Percentiles rank a stretch among this genome's conserved stretches.
Evolutionary conservation across 73 alveolate genomes (phyloP).

Genomic region (Paramecium octaurelia): DNA sequence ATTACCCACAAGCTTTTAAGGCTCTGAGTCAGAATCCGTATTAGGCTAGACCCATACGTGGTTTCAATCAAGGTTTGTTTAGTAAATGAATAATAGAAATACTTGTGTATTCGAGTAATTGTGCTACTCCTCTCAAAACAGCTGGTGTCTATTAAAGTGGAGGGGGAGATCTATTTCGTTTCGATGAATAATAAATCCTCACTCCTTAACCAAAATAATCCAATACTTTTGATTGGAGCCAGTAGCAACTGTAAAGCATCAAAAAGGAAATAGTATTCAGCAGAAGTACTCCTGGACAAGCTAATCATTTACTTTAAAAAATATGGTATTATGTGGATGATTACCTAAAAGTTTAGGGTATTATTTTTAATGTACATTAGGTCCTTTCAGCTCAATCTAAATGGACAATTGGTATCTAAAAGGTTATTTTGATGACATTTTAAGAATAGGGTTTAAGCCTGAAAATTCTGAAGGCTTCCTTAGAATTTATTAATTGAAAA

Average conservation of each 20-base stretch:
- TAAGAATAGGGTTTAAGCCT: not conserved
- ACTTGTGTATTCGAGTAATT: slow-evolving; percentile 31
- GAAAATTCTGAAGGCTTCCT: not conserved
- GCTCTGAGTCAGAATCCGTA: not conserved
- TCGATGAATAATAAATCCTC: slow-evolving; percentile 4
- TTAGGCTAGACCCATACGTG: not conserved
- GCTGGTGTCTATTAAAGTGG: slow-evolving; percentile 26
- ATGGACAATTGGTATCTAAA: slow-evolving; percentile 50
- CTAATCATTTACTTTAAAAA: not conserved
- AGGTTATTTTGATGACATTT: slow-evolving; percentile 35
- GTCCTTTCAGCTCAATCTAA: not conserved
- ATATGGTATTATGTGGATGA: slow-evolving; percentile 50
- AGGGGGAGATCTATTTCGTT: not conserved
- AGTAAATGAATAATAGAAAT: not conserved
- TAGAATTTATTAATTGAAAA: slow-evolving; percentile 31
- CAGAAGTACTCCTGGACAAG: not conserved
- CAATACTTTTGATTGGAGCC: not conserved
- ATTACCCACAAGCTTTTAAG: not conserved
- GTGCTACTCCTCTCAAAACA: slow-evolving; percentile 34
- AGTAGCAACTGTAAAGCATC: not conserved
- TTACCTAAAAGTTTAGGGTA: slow-evolving; percentile 14
- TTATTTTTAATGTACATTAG: not conserved
- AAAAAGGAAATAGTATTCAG: not conserved
- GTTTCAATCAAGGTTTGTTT: slow-evolving; percentile 24
- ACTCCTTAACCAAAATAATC: slow-evolving; percentile 17